Percentiles rank a stretch among this genome's conserved stretches.
Conservation (phyloP, 1,284 basidiomycete species). For the Chiua sp. region DNA sequence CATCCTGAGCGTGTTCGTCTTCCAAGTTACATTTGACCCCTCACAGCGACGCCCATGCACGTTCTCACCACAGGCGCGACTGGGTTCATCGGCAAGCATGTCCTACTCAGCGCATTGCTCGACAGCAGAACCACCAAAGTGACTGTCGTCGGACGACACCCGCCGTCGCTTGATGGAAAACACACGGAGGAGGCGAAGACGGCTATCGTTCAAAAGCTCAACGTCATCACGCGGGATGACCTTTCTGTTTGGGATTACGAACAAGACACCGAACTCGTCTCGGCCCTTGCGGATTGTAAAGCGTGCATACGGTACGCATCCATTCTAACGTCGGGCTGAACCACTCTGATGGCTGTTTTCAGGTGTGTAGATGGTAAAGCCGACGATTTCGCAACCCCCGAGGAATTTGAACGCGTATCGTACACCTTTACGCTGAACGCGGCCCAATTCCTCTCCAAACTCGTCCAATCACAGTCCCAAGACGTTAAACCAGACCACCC, state of each 20-base stretch:
- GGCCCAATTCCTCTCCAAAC: conserved; percentile 24
- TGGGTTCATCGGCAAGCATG: conserved; percentile 32
- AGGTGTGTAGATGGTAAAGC: conserved; percentile 34
- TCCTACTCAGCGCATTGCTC: conserved; percentile 20
- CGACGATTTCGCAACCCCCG: conserved; percentile 22
- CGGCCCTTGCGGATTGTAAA: conserved; percentile 25
- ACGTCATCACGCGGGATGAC: conserved; percentile 29
- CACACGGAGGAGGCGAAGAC: conserved; percentile 15
- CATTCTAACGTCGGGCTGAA: not conserved
- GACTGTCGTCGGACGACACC: conserved; percentile 28
- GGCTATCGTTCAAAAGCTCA: conserved; percentile 27
- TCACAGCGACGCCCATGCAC: conserved; percentile 21
- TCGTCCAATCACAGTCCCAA: conserved; percentile 13
- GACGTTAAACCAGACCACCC: conserved; percentile 3
- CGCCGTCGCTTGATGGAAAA: conserved; percentile 28
- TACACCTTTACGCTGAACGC: conserved; percentile 33
- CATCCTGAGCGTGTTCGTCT: not conserved
- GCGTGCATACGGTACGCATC: conserved; percentile 31
- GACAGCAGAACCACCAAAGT: conserved; percentile 31
- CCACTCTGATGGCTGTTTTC: not conserved
- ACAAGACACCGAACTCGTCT: conserved; percentile 24
- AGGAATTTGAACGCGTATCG: conserved; percentile 33
- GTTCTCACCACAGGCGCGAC: conserved; percentile 33
- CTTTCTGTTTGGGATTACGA: conserved; percentile 36
- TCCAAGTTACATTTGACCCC: not conserved